Percentiles rank a stretch among this genome's conserved stretches.
Evolutionary conservation across 108 stramenopile species (phyloP).

Genomic region (Cyclotella baltica): DNA sequence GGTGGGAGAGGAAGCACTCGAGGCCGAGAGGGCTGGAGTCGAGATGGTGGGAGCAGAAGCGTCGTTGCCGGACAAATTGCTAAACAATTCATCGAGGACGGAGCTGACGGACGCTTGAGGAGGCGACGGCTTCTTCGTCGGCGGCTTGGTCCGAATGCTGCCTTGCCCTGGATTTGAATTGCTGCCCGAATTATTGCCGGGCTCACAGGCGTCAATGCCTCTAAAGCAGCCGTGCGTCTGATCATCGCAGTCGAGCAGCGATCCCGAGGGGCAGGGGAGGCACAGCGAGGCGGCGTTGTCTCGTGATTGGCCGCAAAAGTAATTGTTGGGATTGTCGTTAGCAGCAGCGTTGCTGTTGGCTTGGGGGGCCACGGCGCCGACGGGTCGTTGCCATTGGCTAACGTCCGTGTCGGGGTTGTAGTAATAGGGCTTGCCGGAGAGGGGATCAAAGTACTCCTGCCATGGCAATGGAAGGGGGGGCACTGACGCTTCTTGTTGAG

Average conservation of each 20-base stretch:
- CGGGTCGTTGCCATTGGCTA: slow-evolving; percentile 29
- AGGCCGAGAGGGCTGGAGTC: no score
- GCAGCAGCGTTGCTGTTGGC: not conserved
- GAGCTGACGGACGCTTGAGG: no score
- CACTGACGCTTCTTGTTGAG: not conserved
- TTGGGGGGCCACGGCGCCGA: not conserved
- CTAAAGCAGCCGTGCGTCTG: slow-evolving; percentile 29
- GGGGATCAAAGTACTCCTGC: slow-evolving; percentile 78
- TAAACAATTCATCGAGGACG: no score
- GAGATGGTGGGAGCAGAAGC: not conserved
- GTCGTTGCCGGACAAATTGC: not conserved
- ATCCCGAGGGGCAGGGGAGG: slow-evolving; percentile 22
- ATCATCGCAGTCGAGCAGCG: slow-evolving; percentile 18
- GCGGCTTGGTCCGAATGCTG: not conserved
- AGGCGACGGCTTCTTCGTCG: no score
- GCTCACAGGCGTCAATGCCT: not conserved
- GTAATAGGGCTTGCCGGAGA: slow-evolving; percentile 79
- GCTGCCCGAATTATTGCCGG: not conserved
- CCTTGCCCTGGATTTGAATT: not conserved
- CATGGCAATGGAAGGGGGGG: slow-evolving; percentile 55
- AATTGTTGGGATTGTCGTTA: slow-evolving; percentile 25
- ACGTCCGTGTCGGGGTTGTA: slow-evolving; percentile 76
- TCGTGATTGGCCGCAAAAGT: slow-evolving; percentile 30
- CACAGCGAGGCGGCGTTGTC: slow-evolving; percentile 17
- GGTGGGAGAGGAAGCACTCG: no score